Conservation (phyloP, 257 asterid genomes). For the Henckelia pumila region DNA sequence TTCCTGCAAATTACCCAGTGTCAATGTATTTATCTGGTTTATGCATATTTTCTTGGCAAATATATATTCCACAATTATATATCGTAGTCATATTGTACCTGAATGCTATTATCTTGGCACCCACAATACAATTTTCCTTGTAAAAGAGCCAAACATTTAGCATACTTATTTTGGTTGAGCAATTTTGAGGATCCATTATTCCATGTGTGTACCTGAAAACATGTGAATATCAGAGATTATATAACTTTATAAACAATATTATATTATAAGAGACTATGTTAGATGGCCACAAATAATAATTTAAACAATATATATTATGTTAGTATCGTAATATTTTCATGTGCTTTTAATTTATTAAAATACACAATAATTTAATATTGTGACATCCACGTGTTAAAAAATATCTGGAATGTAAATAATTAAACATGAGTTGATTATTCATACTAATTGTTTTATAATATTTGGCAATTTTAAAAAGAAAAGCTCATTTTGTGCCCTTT, state of each 20-base stretch:
- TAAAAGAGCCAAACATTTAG: conserved; percentile 55
- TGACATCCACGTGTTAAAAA: no score
- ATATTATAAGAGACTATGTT: no score
- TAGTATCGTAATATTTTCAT: no score
- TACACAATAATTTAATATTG: no score
- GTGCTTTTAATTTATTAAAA: no score
- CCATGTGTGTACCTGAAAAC: conserved; percentile 66
- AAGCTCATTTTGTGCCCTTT: no score
- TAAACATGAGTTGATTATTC: no score
- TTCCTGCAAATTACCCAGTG: conserved; percentile 39
- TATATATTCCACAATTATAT: neutral
- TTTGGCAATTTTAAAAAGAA: no score
- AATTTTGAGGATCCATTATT: conserved; percentile 52
- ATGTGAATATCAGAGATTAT: neutral
- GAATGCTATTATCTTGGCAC: conserved; percentile 76
- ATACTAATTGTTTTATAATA: no score
- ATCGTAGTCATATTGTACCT: conserved; percentile 37
- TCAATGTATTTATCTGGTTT: neutral
- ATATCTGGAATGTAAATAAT: no score
- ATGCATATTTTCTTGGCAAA: neutral
- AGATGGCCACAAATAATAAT: neutral
- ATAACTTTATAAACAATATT: no score
- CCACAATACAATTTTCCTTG: conserved; percentile 79
- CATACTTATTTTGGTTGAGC: conserved; percentile 61
- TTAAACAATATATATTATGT: neutral